These are phyloP conservation scores for Aschersonia sp. DNA, from an alignment of 2,329 filamentous ascomycete species.

Conservation along the genomic window DNA sequence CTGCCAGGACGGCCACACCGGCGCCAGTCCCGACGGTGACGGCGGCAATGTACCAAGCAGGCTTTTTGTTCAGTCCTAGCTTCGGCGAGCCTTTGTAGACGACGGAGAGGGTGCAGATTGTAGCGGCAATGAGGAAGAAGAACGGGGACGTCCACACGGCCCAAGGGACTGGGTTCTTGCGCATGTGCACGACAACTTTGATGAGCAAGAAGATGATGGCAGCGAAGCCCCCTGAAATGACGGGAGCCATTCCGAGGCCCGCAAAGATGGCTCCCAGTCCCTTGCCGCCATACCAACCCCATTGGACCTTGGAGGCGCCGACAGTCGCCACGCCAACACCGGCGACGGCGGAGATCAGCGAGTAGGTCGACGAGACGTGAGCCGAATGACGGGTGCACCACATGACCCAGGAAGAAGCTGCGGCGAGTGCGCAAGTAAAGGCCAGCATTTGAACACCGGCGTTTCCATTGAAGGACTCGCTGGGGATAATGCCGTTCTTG, in stretches of 20 bases:
- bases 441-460: constrained; percentile 55
- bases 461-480: constrained; percentile 39
- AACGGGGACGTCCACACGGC: constrained; percentile 60
- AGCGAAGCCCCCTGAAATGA: constrained; percentile 46
- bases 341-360: constrained; percentile 52
- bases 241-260: constrained; percentile 52
- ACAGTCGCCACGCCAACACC: constrained; percentile 56
- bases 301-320: constrained; percentile 45
- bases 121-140: constrained; percentile 65
- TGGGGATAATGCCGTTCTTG: constrained; percentile 63
- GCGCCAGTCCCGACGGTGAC: constrained; percentile 51
- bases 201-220: constrained; percentile 57
- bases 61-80: constrained; percentile 50
- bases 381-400: constrained; percentile 63
- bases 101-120: constrained; percentile 60
- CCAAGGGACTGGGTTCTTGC: constrained; percentile 57
- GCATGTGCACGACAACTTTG: constrained; percentile 47
- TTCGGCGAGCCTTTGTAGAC: constrained; percentile 70
- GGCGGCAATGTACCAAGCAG: constrained; percentile 49
- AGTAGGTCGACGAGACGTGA: constrained; percentile 61
- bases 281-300: constrained; percentile 51
- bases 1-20: constrained; percentile 43
- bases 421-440: constrained; percentile 49
- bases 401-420: constrained; percentile 61
- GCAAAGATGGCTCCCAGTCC: constrained; percentile 57